A percentile compares a stretch with the other conserved stretches of the same genome.
Conservation (phyloP, 73 alveolate species). For the Stentor coeruleus region DNA sequence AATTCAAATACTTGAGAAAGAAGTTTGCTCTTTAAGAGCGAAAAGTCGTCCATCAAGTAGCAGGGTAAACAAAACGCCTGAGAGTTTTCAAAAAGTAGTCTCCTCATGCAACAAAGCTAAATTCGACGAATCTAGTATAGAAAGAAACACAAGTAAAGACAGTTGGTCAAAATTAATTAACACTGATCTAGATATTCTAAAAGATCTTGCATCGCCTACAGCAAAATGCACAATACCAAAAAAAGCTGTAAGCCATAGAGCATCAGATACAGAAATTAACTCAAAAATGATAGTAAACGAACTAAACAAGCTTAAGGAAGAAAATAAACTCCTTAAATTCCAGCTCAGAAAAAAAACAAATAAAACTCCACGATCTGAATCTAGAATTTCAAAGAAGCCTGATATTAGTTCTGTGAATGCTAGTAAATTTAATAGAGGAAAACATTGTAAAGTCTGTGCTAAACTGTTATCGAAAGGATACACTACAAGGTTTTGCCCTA, state of each 20-base stretch:
- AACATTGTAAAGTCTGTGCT: not conserved
- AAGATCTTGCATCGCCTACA: not conserved
- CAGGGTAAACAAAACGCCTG: not conserved
- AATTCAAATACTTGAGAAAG: no score
- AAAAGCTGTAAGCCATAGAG: not conserved
- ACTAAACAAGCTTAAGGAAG: not conserved
- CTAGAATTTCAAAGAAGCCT: no score
- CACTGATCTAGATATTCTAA: not conserved
- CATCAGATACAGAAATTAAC: no score
- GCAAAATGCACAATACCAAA: no score
- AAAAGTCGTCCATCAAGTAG: no score
- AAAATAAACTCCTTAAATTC: not conserved
- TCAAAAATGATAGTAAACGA: not conserved
- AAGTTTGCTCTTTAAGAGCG: no score
- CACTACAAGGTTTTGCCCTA: not conserved
- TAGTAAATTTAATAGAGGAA: no score
- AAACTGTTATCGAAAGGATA: not conserved
- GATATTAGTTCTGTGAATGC: not conserved
- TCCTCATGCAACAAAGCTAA: no score
- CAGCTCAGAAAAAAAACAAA: not conserved
- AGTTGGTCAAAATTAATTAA: not conserved
- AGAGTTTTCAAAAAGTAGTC: not conserved
- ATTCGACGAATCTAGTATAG: not conserved
- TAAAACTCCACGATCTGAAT: not conserved
- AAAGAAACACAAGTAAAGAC: not conserved